Base-by-base conservation (phyloP, 345 rosid species). In the Clarkia xantiana region DNA sequence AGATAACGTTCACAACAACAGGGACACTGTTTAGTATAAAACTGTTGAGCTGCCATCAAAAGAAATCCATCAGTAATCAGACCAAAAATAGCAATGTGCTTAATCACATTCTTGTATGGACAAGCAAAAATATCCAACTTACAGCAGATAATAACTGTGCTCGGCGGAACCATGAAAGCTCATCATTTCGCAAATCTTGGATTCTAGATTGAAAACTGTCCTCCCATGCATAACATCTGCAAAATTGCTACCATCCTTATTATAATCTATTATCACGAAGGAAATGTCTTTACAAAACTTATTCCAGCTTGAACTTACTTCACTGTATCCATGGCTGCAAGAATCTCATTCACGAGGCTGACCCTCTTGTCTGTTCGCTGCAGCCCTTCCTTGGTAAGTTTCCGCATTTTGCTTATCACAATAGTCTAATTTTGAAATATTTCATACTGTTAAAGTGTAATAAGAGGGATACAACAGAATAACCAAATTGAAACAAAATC, bases 161-260 rank as follows among this genome's bases (percentile, higher is more conserved):
- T 72, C 70, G 80, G 11, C 86, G 84, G 67, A 83, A 82, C 96
- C 98, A 86, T 57, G 80, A 79, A 44, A 91, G 76, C 59, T 91
- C 98, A 46, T 83, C 86, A 58, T 63, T 58, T 42, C 96, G 76
- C 23, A 83, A 76, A 22, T 57, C 74, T 65, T 78, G 75, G 60
- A 86, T 71, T 61, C 84, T 78, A 50, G 74, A 61, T 64, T 81
- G 94, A 65, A 91, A 86, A 71, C 96, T 91, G 64, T 65, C 72
- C 64, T 91, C 98, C 98, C 98, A 91, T 25, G 94, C 93, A 71
- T 86, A 91, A 59, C 94, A 84, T 68, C 98, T 91, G 67, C 53
- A 47, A 68, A 46, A 55, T 18, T 52, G 39, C 20, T 20, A 59
- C 29, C 36, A n/a, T n/a, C 1, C 36, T 29, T 29, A 5, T 29